Evolutionary conservation across 345 rosid species (phyloP), one percentile per base, ranked within the genome.

Genomic region (Pistacia vera): DNA sequence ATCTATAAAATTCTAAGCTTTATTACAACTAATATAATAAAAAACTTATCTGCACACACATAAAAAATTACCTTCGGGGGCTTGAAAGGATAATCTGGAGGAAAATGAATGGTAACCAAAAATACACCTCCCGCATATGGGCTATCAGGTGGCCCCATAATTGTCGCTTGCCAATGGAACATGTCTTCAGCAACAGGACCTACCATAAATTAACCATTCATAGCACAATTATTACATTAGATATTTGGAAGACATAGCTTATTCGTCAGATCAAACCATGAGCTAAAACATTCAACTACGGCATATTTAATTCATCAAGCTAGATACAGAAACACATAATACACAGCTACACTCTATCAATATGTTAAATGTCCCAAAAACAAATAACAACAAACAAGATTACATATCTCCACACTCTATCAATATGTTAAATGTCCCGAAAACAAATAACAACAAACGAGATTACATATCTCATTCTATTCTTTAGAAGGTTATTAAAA

Each of bases 111-210:
- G 22, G 83, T 63, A 58, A 79, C 81, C 20, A 83, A 65, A 63
- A 83, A 83, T 30, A 83, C 79, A 25, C 86, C 86, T 9, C 86
- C 86, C 4, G 86, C 74, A 61, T 80, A 83, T 65, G 86, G 86
- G 68, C 86, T 83, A 77, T 83, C 86, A 30, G 86, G 14, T 3
- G 86, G 86, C 28, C 86, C 86, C 86, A 83, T 83, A 16, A 83
- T 82, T 66, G 85, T 82, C 20, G 84, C 83, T 71, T 80, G 83
- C 83, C 79, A 80, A 46, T 80, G 83, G 46, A 82, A 82, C 84
- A 82, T 82, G 74, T 82, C 84, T 70, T 82, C 84, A 13, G 82
- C 82, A 9, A 78, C 84, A 0, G 82, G 82, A 65, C 82, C 82
- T 78, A 30, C 61, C 20, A 54, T 18, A 48, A 20, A 67, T 25